Evolutionary conservation across 164 flowering plant genomes (phyloP).

Genomic region (Umbilicus rupestris): DNA sequence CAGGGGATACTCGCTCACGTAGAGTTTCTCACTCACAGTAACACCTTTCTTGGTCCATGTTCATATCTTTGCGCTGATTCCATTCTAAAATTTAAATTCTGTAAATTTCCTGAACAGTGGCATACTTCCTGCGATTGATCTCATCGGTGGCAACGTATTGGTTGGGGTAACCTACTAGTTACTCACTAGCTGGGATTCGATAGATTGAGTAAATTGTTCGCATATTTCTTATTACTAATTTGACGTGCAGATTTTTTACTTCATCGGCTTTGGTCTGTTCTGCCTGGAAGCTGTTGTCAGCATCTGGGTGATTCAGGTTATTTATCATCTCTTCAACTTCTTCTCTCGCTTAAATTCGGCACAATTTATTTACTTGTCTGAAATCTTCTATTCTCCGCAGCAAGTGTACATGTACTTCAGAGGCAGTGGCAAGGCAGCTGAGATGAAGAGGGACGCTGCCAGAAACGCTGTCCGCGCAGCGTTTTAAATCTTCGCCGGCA

Average conservation of each 20-base stretch:
- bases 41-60: not conserved
- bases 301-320: conserved; percentile 9
- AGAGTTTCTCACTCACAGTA: not conserved
- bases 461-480: conserved; percentile 9
- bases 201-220: not conserved
- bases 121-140: conserved; percentile 10
- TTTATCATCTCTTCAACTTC: not conserved
- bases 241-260: not conserved
- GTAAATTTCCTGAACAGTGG: not conserved
- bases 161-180: not conserved
- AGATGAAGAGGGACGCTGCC: conserved; percentile 9
- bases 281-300: conserved; percentile 5
- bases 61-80: not conserved
- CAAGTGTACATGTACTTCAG: conserved; percentile 10
- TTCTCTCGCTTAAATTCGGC: not conserved
- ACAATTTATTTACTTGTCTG: not conserved
- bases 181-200: not conserved
- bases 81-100: not conserved
- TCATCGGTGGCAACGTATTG: not conserved
- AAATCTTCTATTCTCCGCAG: not conserved
- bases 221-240: not conserved
- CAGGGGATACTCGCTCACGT: conserved; percentile 8
- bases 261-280: conserved; percentile 9
- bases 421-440: conserved; percentile 11
- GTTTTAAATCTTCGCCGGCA: not conserved